Conservation (phyloP, 2,329 filamentous ascomycete species). For the Venturia asperata region DNA sequence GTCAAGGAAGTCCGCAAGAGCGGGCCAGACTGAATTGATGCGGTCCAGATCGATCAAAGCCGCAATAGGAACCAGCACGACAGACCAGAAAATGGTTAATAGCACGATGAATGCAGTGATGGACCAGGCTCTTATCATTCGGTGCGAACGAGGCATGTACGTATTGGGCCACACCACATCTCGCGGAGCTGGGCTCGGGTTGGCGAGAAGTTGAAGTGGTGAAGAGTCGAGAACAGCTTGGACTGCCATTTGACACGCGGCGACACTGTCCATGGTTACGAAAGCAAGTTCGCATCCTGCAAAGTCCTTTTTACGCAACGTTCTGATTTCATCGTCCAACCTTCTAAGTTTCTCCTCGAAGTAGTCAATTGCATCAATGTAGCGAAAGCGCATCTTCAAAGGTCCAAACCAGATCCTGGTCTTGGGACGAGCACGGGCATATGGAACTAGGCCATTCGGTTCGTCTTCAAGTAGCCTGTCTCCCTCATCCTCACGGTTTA, state of each 20-base stretch:
- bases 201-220: slow-evolving; percentile 77
- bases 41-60: slow-evolving; percentile 73
- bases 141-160: slow-evolving; percentile 64
- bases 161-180: slow-evolving; percentile 97
- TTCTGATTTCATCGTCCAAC: slow-evolving; percentile 66
- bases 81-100: slow-evolving; percentile 81
- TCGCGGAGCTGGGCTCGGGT: slow-evolving; percentile 76
- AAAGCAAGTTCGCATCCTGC: slow-evolving; percentile 78
- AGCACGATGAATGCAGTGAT: slow-evolving; percentile 78
- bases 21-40: slow-evolving; percentile 64
- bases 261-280: slow-evolving; percentile 94
- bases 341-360: slow-evolving; percentile 78
- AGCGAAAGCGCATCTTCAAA: slow-evolving; percentile 62
- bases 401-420: slow-evolving; percentile 72
- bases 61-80: slow-evolving; percentile 72
- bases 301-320: slow-evolving; percentile 68
- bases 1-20: slow-evolving; percentile 59
- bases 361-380: slow-evolving; percentile 87
- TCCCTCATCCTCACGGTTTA: slow-evolving; percentile 45
- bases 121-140: slow-evolving; percentile 72
- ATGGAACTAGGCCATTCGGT: slow-evolving; percentile 32
- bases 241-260: slow-evolving; percentile 87
- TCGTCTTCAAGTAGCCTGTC: slow-evolving; percentile 52
- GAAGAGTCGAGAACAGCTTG: slow-evolving; percentile 89
- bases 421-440: slow-evolving; percentile 52